A percentile compares a stretch with the other conserved stretches of the same genome.
phyloP scores from a whole-genome alignment of 768 basidiomycete genomes.

The Dictyophora rubrovolvata region DNA sequence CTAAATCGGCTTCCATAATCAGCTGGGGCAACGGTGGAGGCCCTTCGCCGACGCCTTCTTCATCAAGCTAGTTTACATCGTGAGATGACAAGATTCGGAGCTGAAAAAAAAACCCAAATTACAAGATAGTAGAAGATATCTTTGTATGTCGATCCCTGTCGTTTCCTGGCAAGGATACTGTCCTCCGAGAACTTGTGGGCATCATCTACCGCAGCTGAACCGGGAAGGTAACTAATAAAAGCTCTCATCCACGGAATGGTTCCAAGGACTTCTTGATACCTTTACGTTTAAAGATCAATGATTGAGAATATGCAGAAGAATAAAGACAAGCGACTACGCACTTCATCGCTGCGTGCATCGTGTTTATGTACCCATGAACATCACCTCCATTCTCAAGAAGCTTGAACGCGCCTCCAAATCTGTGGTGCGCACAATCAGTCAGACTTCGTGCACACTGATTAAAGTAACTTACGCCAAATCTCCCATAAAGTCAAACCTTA shows the following conservation, averaged over 20 bases:
- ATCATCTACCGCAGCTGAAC: slow-evolving; percentile 14
- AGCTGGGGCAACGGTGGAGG: slow-evolving; percentile 22
- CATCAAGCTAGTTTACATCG: slow-evolving; percentile 22
- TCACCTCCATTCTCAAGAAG: slow-evolving; percentile 29
- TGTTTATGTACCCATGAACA: slow-evolving; percentile 31
- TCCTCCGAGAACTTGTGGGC: slow-evolving; percentile 23
- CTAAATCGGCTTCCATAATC: slow-evolving; percentile 27
- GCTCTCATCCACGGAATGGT: slow-evolving; percentile 33
- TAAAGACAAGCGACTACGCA: neutral
- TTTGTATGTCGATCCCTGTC: slow-evolving; percentile 1
- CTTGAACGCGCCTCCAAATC: slow-evolving; percentile 30
- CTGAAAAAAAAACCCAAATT: neutral
- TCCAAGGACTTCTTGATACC: slow-evolving; percentile 8
- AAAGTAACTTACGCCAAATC: slow-evolving; percentile 26
- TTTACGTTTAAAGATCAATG: slow-evolving; percentile 29
- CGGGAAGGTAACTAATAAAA: slow-evolving; percentile 28
- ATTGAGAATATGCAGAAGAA: slow-evolving; percentile 3
- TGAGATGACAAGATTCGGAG: neutral
- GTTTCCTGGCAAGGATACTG: neutral
- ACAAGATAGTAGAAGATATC: slow-evolving; percentile 38
- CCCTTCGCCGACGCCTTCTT: slow-evolving; percentile 21
- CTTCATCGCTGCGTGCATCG: slow-evolving; percentile 26
- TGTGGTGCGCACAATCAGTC: slow-evolving; percentile 5
- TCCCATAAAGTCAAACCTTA: slow-evolving; percentile 30
- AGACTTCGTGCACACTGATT: neutral